Evolutionary conservation across 1,284 basidiomycete species (phyloP).

Genomic region (Clitocybe nebularis): DNA sequence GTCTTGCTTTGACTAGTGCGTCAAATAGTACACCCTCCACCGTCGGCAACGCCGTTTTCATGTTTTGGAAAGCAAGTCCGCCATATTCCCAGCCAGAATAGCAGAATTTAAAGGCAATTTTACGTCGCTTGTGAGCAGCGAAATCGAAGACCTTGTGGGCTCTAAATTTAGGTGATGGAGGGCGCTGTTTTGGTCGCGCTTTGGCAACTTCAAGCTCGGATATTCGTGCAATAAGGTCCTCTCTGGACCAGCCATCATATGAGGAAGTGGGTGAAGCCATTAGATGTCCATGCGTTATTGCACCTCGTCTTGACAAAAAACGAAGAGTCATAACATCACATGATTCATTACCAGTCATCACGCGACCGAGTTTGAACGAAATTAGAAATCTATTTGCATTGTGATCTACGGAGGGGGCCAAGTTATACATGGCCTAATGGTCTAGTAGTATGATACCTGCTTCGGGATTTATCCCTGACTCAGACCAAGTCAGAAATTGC

Average conservation of each 20-base stretch:
- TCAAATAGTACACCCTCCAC: conserved; percentile 88
- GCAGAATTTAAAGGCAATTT: conserved; percentile 89
- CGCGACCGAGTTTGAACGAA: too few species aligned
- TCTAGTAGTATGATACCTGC: conserved; percentile 15
- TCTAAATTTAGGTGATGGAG: conserved; percentile 17
- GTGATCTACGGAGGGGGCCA: not conserved
- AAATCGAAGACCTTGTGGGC: conserved; percentile 51
- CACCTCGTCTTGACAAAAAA: conserved; percentile 9
- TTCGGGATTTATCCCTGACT: conserved; percentile 5
- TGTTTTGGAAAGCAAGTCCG: conserved; percentile 81
- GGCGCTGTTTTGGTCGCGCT: conserved; percentile 13
- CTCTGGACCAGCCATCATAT: conserved; percentile 60
- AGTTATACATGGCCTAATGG: conserved; percentile 6
- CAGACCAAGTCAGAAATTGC: not conserved
- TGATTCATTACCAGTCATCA: too few species aligned
- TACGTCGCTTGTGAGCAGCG: conserved; percentile 67
- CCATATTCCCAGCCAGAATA: conserved; percentile 93
- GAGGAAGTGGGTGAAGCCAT: conserved; percentile 16
- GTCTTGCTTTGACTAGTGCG: conserved; percentile 70
- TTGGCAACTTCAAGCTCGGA: conserved; percentile 42
- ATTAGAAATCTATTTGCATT: too few species aligned
- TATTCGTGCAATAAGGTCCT: conserved; percentile 65
- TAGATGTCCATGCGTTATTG: conserved; percentile 9
- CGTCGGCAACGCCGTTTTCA: conserved; percentile 73
- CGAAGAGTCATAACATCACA: conserved; percentile 17